Evolutionary conservation across 345 rosid species (phyloP).

Genomic region (Balakata baccata): DNA sequence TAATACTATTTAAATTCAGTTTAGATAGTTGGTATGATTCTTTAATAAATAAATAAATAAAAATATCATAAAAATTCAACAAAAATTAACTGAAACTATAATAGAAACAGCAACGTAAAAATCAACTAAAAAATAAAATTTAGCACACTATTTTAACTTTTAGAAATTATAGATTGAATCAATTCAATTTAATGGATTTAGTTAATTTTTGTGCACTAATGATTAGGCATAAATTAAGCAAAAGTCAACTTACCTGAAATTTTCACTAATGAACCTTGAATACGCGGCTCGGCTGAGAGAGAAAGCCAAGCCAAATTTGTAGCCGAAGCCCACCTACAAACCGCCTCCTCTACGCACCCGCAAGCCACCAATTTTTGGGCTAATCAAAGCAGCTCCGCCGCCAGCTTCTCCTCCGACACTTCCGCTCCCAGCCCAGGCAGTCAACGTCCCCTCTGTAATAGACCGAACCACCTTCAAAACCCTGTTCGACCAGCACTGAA

Average conservation of each 20-base stretch:
- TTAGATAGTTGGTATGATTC: too few relatives aligned
- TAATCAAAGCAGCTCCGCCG: conserved; percentile 85
- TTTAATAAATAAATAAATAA: too few relatives aligned
- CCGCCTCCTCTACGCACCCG: conserved; percentile 72
- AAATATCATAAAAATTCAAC: too few relatives aligned
- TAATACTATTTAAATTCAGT: too few relatives aligned
- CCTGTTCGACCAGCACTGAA: conserved; percentile 37
- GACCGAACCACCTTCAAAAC: conserved; percentile 40
- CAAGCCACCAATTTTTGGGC: conserved; percentile 62
- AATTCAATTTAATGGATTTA: too few relatives aligned
- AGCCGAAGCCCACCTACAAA: conserved; percentile 79
- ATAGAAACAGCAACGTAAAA: too few relatives aligned
- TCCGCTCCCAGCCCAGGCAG: conserved; percentile 23
- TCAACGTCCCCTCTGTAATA: conserved; percentile 38
- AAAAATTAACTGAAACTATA: too few relatives aligned
- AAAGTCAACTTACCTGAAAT: conserved; percentile 52
- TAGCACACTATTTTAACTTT: too few relatives aligned
- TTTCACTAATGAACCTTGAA: conserved; percentile 66
- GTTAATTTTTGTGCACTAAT: too few relatives aligned
- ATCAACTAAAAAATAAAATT: too few relatives aligned
- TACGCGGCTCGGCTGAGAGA: conserved; percentile 65
- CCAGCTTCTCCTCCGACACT: conserved; percentile 65
- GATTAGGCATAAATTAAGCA: neutral
- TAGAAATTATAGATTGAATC: too few relatives aligned
- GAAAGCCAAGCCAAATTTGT: conserved; percentile 64